phyloP scores from a whole-genome alignment of 306 rosid genomes.

The Parietaria judaica region DNA sequence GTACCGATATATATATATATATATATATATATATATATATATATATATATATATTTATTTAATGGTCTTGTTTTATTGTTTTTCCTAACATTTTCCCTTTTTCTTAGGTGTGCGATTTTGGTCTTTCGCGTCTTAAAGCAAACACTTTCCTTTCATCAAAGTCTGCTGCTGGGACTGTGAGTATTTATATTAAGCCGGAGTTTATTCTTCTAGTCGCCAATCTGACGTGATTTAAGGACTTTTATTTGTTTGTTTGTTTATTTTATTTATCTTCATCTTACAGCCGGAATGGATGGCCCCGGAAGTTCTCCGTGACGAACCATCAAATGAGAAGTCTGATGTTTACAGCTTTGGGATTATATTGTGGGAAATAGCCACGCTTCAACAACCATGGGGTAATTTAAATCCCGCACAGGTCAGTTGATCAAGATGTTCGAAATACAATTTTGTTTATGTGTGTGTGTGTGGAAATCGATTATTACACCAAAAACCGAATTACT shows the following conservation, averaged over 20 bases:
- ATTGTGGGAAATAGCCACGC: slow-evolving; percentile 85
- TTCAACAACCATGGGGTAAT: slow-evolving; percentile 94
- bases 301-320: slow-evolving; percentile 99
- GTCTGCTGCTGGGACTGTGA: slow-evolving; percentile 98
- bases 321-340: slow-evolving; percentile 93
- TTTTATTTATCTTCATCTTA: slow-evolving; percentile 20
- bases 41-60: too few relatives aligned
- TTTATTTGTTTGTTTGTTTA: background rate
- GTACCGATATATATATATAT: too few relatives aligned
- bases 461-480: too few relatives aligned
- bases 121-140: slow-evolving; percentile 94
- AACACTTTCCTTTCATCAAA: slow-evolving; percentile 94
- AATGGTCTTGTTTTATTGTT: slow-evolving; percentile 5
- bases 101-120: slow-evolving; percentile 87
- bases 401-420: slow-evolving; percentile 94
- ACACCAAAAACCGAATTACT: too few relatives aligned
- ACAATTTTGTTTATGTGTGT: too few relatives aligned
- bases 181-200: slow-evolving; percentile 24
- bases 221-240: slow-evolving; percentile 10
- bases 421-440: slow-evolving; percentile 3
- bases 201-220: slow-evolving; percentile 6
- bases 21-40: too few relatives aligned
- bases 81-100: slow-evolving; percentile 12
- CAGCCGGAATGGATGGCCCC: slow-evolving; percentile 99
- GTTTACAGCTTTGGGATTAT: slow-evolving; percentile 94